phyloP scores from a whole-genome alignment of 139 green algal species.

The Chlamydomonas sp. region DNA sequence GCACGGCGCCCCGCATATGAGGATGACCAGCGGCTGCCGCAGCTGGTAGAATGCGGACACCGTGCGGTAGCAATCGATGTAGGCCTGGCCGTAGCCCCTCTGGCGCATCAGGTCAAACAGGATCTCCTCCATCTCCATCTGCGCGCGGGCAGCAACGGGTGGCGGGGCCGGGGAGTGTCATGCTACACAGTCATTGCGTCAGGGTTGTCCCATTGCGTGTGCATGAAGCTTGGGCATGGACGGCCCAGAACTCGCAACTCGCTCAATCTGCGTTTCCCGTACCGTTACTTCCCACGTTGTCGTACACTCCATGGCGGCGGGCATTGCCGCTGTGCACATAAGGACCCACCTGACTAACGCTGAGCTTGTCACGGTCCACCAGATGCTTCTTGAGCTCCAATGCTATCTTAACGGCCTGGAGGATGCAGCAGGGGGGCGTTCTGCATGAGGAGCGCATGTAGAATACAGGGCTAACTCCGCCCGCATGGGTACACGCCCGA shows the following conservation, averaged over 20 bases:
- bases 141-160: neutral
- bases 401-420: conserved; percentile 90
- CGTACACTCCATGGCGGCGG: too few relatives aligned
- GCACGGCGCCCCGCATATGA: conserved; percentile 85
- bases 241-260: too few relatives aligned
- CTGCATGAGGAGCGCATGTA: neutral
- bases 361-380: conserved; percentile 84
- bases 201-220: too few relatives aligned
- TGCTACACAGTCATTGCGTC: too few relatives aligned
- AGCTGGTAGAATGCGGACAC: conserved; percentile 82
- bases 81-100: conserved; percentile 79
- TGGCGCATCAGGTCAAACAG: conserved; percentile 83
- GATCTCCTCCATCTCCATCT: conserved; percentile 83
- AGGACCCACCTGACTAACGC: conserved; percentile 72
- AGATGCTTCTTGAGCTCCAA: conserved; percentile 95
- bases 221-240: too few relatives aligned
- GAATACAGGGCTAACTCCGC: neutral
- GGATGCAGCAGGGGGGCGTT: neutral
- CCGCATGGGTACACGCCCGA: too few relatives aligned
- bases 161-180: too few relatives aligned
- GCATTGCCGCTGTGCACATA: neutral
- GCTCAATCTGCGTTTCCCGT: too few relatives aligned
- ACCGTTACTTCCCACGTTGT: too few relatives aligned
- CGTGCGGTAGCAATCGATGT: conserved; percentile 85
- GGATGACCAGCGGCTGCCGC: conserved; percentile 82